Conservation (phyloP, 2,329 filamentous ascomycete species). For the Trichophyton mentagrophytes region DNA sequence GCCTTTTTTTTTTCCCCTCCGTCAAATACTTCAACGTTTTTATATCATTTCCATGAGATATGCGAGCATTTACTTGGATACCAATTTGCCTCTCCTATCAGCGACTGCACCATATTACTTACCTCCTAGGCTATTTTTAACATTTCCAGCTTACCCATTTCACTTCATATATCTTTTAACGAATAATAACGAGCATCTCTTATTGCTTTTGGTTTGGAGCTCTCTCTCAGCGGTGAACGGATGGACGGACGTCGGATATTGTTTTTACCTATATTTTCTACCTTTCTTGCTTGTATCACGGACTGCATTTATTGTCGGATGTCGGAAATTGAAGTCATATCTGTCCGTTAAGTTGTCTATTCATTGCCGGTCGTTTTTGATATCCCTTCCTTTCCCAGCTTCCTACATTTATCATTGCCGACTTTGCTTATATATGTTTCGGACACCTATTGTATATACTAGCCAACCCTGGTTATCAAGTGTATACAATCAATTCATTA, state of each 20-base stretch:
- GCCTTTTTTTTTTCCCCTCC: no score
- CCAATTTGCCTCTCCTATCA: background rate
- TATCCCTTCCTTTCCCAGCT: no score
- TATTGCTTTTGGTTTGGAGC: background rate
- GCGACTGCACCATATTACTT: background rate
- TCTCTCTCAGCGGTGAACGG: background rate
- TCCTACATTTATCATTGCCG: background rate
- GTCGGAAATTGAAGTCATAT: background rate
- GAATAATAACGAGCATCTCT: background rate
- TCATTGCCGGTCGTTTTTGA: background rate
- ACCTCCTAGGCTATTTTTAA: background rate
- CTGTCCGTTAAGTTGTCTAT: background rate
- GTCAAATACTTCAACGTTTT: background rate
- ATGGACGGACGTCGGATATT: background rate
- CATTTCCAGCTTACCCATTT: background rate
- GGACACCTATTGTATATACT: background rate
- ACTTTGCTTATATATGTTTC: background rate
- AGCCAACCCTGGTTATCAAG: background rate
- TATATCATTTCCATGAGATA: background rate
- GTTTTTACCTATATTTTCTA: background rate
- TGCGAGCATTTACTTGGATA: conserved; percentile 1
- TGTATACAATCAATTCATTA: background rate
- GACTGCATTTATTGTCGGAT: background rate
- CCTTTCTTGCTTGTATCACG: background rate
- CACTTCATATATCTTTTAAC: background rate